These are phyloP conservation scores for Paramecium bursaria DNA, from an alignment of 73 alveolate genomes.

Conservation along the genomic window DNA sequence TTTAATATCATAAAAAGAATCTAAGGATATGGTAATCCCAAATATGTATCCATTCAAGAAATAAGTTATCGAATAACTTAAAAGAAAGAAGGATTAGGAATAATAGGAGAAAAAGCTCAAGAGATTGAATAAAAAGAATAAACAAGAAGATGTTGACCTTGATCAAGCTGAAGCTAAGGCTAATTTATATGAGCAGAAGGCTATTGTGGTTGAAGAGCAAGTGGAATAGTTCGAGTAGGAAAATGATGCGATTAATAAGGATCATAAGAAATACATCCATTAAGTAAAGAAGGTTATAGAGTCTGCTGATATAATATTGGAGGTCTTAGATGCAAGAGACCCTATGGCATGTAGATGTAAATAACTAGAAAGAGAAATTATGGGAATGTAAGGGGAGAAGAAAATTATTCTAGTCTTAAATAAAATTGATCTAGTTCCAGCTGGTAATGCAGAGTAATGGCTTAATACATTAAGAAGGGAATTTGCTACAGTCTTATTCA, in stretches of 20 bases:
- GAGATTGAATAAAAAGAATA: slow-evolving; percentile 20
- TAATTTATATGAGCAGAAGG: slow-evolving; percentile 37
- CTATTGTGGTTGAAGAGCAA: slow-evolving; percentile 33
- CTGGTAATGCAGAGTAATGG: slow-evolving; percentile 95
- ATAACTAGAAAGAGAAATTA: slow-evolving; percentile 86
- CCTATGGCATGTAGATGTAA: slow-evolving; percentile 94
- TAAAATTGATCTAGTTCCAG: slow-evolving; percentile 97
- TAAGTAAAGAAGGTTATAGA: slow-evolving; percentile 91
- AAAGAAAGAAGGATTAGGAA: slow-evolving; percentile 72
- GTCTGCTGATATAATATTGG: slow-evolving; percentile 94
- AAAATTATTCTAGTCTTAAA: slow-evolving; percentile 91
- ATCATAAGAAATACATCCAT: slow-evolving; percentile 76
- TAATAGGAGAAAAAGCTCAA: slow-evolving; percentile 70
- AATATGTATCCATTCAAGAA: slow-evolving; percentile 71
- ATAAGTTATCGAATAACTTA: slow-evolving; percentile 68
- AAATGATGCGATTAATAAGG: slow-evolving; percentile 52
- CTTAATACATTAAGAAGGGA: slow-evolving; percentile 84
- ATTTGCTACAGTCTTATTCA: slow-evolving; percentile 89
- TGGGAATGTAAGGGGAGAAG: slow-evolving; percentile 82
- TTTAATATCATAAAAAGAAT: background rate
- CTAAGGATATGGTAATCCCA: slow-evolving; percentile 74
- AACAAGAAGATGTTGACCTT: slow-evolving; percentile 34
- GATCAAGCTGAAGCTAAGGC: slow-evolving; percentile 31
- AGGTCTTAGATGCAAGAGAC: slow-evolving; percentile 98
- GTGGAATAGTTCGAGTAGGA: slow-evolving; percentile 10